Percentiles rank a stretch among this genome's conserved stretches.
phyloP scores from a whole-genome alignment of 2,329 filamentous ascomycete species.

The Epichloe typhina region DNA sequence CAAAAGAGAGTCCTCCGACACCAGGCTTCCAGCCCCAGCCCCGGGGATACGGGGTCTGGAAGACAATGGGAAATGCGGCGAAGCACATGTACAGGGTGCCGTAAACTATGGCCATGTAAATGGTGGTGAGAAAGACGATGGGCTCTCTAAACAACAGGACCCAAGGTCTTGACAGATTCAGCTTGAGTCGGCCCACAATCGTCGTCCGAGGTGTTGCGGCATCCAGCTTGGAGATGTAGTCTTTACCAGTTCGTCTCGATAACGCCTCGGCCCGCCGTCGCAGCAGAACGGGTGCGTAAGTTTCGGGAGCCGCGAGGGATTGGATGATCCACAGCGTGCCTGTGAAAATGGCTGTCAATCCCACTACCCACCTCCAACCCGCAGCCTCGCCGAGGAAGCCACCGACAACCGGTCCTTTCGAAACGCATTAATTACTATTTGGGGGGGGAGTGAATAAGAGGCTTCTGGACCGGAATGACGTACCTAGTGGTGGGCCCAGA shows the following conservation, averaged over 20 bases:
- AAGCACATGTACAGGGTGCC: conserved; percentile 43
- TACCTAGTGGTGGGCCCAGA: conserved; percentile 43
- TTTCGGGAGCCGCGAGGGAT: conserved; percentile 41
- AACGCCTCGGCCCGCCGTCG: conserved; percentile 37
- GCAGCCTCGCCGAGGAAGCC: conserved; percentile 46
- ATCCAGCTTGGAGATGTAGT: conserved; percentile 39
- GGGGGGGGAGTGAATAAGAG: not conserved
- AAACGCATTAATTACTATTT: too few relatives aligned
- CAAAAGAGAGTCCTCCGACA: conserved; percentile 43
- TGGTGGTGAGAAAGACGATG: conserved; percentile 48
- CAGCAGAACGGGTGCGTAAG: conserved; percentile 45
- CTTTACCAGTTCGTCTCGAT: conserved; percentile 37
- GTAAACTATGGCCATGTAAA: conserved; percentile 51
- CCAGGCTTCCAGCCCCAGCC: conserved; percentile 44
- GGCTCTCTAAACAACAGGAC: conserved; percentile 52
- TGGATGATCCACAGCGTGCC: conserved; percentile 43
- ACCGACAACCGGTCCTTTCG: conserved; percentile 43
- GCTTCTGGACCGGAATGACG: not conserved
- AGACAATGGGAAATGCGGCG: conserved; percentile 47
- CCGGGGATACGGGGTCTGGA: conserved; percentile 27
- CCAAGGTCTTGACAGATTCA: conserved; percentile 49
- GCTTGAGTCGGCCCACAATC: conserved; percentile 36
- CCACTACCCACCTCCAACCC: conserved; percentile 54
- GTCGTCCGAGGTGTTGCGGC: conserved; percentile 27
- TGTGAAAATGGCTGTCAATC: conserved; percentile 47